Evolutionary conservation across 2,329 filamentous ascomycete genomes (phyloP).

Genomic region (Claviceps fusiformis): DNA sequence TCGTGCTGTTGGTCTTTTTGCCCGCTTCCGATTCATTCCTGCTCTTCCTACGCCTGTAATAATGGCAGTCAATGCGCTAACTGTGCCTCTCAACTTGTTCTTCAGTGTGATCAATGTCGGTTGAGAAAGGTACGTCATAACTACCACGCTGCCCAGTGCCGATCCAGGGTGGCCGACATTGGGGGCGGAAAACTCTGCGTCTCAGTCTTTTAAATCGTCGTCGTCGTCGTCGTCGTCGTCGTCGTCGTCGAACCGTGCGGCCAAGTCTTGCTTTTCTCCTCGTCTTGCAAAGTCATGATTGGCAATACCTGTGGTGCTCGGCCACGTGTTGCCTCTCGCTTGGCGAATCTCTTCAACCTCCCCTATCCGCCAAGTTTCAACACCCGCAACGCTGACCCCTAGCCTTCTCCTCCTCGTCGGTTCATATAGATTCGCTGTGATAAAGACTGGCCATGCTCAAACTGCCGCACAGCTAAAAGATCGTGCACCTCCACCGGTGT

Average conservation of each 20-base stretch:
- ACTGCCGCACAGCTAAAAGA: constrained; percentile 39
- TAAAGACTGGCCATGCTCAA: constrained; percentile 44
- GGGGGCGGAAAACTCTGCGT: neutral
- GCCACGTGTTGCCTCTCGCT: neutral
- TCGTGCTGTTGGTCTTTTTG: neutral
- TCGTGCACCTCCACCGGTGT: constrained; percentile 40
- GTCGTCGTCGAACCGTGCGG: neutral
- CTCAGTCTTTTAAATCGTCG: neutral
- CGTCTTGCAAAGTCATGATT: neutral
- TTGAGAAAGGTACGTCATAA: constrained; percentile 24
- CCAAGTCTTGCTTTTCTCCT: neutral
- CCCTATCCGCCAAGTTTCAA: neutral
- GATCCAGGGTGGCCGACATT: neutral
- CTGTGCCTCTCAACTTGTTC: neutral
- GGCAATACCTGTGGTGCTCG: neutral
- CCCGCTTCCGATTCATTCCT: neutral
- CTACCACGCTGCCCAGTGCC: neutral
- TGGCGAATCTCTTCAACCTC: neutral
- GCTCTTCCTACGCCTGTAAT: neutral
- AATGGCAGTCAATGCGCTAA: constrained; percentile 1
- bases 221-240: neutral
- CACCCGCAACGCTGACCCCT: constrained; percentile 3
- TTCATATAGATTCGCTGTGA: constrained; percentile 39
- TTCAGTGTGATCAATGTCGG: constrained; percentile 32
- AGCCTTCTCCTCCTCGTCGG: neutral